Percentiles rank a stretch among this genome's conserved stretches.
These are phyloP conservation scores for Hyaloscypha variabilis DNA, from an alignment of 495 filamentous ascomycete genomes.

Conservation along the genomic window DNA sequence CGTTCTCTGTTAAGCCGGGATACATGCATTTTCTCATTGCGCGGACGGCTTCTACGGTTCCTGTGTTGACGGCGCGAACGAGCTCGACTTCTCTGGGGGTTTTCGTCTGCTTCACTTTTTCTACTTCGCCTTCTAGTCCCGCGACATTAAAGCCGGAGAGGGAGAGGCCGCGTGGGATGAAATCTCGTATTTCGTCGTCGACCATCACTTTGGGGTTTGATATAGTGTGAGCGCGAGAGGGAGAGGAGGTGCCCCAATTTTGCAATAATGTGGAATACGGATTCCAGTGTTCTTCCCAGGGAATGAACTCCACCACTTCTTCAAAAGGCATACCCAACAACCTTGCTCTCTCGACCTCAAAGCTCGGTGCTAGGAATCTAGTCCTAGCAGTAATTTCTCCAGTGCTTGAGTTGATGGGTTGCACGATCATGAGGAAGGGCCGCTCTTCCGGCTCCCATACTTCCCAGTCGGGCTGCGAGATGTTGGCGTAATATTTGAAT, in stretches of 20 bases:
- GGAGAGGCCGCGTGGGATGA: constrained; percentile 52
- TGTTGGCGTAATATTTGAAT: constrained; percentile 59
- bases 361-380: constrained; percentile 52
- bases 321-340: constrained; percentile 53
- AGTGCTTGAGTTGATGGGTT: constrained; percentile 35
- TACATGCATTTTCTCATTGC: constrained; percentile 55
- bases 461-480: constrained; percentile 59
- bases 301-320: constrained; percentile 46
- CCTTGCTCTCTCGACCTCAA: constrained; percentile 54
- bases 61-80: constrained; percentile 58
- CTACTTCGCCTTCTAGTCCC: constrained; percentile 48
- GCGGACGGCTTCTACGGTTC: constrained; percentile 56
- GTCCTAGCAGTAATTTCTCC: constrained; percentile 48
- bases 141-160: constrained; percentile 48
- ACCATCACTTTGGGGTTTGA: constrained; percentile 49
- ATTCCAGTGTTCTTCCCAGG: constrained; percentile 61
- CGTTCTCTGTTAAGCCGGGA: constrained; percentile 51
- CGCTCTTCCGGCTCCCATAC: constrained; percentile 62
- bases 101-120: constrained; percentile 55
- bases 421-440: constrained; percentile 57
- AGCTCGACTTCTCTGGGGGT: constrained; percentile 49
- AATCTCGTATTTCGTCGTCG: constrained; percentile 61
- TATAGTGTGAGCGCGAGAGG: background rate
- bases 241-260: constrained; percentile 29
- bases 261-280: constrained; percentile 49